These are phyloP conservation scores for Boletus coccyginus DNA, from an alignment of 768 basidiomycete genomes.

Conservation along the genomic window DNA sequence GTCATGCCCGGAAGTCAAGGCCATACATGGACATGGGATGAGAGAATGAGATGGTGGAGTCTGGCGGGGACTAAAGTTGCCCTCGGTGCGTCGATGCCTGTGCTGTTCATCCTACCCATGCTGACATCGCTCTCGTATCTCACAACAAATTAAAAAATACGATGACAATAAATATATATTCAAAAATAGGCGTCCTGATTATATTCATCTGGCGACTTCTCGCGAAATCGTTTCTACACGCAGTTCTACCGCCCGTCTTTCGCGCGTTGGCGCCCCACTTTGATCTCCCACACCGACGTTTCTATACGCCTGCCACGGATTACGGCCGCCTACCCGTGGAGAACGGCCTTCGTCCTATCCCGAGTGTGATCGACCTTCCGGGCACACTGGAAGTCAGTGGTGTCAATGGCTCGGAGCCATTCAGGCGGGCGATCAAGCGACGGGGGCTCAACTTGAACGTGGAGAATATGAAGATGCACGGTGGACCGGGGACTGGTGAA, in stretches of 20 bases:
- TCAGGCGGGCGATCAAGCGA: conserved; percentile 30
- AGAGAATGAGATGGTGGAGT: conserved; percentile 35
- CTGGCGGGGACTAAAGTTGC: conserved; percentile 40
- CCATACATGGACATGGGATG: conserved; percentile 33
- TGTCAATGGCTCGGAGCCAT: conserved; percentile 36
- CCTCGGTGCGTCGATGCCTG: conserved; percentile 33
- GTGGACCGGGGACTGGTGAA: conserved; percentile 29
- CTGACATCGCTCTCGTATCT: neutral
- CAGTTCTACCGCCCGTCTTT: conserved; percentile 80
- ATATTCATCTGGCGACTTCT: conserved; percentile 89
- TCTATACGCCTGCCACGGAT: conserved; percentile 90
- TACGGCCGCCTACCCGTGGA: conserved; percentile 69
- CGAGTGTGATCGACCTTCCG: conserved; percentile 82
- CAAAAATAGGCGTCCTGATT: conserved; percentile 57
- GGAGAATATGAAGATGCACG: conserved; percentile 7
- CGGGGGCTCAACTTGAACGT: conserved; percentile 13
- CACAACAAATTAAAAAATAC: neutral
- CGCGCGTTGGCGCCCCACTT: conserved; percentile 67
- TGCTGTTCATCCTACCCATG: neutral
- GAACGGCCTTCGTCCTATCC: conserved; percentile 64
- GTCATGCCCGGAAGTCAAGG: conserved; percentile 60
- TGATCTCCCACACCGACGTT: conserved; percentile 76
- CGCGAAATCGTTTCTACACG: conserved; percentile 74
- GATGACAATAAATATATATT: neutral
- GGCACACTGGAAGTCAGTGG: conserved; percentile 38